These are phyloP conservation scores for Strigomonas oncopelti DNA, from an alignment of 208 protist species.

Conservation along the genomic window DNA sequence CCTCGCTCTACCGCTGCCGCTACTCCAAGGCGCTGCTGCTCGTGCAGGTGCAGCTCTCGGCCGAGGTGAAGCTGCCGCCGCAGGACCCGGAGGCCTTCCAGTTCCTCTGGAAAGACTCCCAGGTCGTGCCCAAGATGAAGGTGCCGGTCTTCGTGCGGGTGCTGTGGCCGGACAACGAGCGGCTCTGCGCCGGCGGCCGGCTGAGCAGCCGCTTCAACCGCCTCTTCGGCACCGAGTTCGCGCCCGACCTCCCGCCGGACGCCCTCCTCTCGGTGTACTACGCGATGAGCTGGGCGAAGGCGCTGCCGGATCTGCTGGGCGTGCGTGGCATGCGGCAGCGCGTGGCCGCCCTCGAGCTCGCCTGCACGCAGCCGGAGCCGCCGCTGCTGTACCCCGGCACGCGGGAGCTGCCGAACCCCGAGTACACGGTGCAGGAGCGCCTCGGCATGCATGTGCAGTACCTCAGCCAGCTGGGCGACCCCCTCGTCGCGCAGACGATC, in stretches of 20 bases:
- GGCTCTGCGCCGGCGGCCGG: slow-evolving; percentile 62
- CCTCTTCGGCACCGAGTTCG: slow-evolving; percentile 77
- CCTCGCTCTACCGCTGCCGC: slow-evolving; percentile 79
- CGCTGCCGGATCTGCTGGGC: slow-evolving; percentile 52
- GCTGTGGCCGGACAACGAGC: slow-evolving; percentile 75
- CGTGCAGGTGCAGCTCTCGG: slow-evolving; percentile 81
- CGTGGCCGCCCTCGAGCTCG: slow-evolving; percentile 61
- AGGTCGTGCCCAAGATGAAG: slow-evolving; percentile 77
- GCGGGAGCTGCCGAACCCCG: slow-evolving; percentile 84
- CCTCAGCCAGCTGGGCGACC: slow-evolving; percentile 75
- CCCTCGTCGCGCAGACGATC: slow-evolving; percentile 61
- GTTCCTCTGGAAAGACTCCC: slow-evolving; percentile 83
- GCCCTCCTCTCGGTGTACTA: slow-evolving; percentile 69
- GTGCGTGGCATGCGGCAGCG: slow-evolving; percentile 79
- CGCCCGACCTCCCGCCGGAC: slow-evolving; percentile 74
- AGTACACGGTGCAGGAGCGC: slow-evolving; percentile 79
- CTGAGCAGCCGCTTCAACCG: slow-evolving; percentile 66
- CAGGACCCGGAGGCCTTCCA: slow-evolving; percentile 81
- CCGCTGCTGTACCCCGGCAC: slow-evolving; percentile 79
- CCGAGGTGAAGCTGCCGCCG: slow-evolving; percentile 88
- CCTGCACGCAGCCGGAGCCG: slow-evolving; percentile 28
- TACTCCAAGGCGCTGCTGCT: slow-evolving; percentile 86
- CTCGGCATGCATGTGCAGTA: slow-evolving; percentile 91
- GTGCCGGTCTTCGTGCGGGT: slow-evolving; percentile 86
- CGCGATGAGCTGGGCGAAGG: slow-evolving; percentile 69